A percentile compares a stretch with the other conserved stretches of the same genome.
Evolutionary conservation across 768 basidiomycete species (phyloP).

Genomic region (Lanmaoa pseudosensibilis): DNA sequence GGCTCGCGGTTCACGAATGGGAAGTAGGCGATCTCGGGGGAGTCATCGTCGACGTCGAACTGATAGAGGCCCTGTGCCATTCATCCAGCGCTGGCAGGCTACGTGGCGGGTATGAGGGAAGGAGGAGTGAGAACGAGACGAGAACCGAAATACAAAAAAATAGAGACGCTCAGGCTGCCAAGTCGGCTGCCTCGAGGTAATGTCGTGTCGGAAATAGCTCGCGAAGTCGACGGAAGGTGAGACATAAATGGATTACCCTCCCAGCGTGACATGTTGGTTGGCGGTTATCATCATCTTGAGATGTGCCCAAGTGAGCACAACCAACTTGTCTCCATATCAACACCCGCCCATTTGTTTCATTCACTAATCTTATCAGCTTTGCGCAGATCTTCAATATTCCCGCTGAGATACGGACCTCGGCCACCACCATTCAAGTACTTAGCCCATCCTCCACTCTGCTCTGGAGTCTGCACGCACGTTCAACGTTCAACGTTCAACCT

Average conservation of each 20-base stretch:
- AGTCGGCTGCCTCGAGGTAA: slow-evolving; percentile 32
- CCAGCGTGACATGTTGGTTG: background rate
- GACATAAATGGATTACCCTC: background rate
- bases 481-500: background rate
- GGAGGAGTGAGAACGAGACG: slow-evolving; percentile 14
- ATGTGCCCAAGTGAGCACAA: background rate
- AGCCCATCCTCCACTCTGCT: background rate
- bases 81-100: slow-evolving; percentile 30
- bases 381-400: slow-evolving; percentile 5
- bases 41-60: slow-evolving; percentile 63
- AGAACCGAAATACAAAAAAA: slow-evolving; percentile 1
- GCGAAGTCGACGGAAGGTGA: slow-evolving; percentile 9
- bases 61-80: slow-evolving; percentile 30
- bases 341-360: background rate
- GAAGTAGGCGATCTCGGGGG: slow-evolving; percentile 59
- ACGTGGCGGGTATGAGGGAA: slow-evolving; percentile 2
- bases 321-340: slow-evolving; percentile 24
- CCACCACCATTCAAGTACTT: background rate
- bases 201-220: slow-evolving; percentile 27
- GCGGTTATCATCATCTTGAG: background rate
- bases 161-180: slow-evolving; percentile 22
- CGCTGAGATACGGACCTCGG: background rate
- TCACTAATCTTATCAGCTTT: background rate
- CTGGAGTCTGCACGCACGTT: no score
- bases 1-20: slow-evolving; percentile 60